Base-by-base conservation (phyloP, 768 basidiomycete species). In the Flagelloscypha sp. region DNA sequence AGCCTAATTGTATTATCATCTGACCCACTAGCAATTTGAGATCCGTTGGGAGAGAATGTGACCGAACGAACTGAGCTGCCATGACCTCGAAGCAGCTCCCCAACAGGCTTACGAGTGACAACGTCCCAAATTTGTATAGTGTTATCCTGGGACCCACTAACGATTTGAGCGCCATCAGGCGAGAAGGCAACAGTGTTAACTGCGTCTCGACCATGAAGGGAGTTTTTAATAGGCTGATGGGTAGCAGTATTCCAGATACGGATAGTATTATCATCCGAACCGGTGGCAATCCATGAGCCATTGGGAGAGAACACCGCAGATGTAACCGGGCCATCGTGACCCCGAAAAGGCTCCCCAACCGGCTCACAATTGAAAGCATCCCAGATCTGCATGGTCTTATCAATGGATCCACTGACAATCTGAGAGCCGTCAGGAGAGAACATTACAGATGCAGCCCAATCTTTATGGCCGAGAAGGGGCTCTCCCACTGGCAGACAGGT, bases 301-400 rank as follows among this genome's bases (percentile, higher is more conserved):
- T 59, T 49, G 2, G 52, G 48, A 12, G 52, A 51, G 32, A 53
- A 49, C 4, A 55, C 27, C 11, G 38, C 37, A 28, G 28, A 39
- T 8, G 58, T 36, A 16, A 44, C 36, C 1, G 11, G 6, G 19
- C n/a, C 19, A 12, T 15, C 33, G 4, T 23, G n/a, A 20, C 32
- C 43, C 18, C 16, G 27, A 12, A 52, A 33, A 17, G 43, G 47
- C 29, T 29, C 33, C 7, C n/a, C 29, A 16, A 44, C 33, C 10
- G 24, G 18, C 6, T 22, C 18, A 2, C 72, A 71, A 10, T 59
- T 61, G 17, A 49, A 45, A 7, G 69, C 51, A 46, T 74, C 70
- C 73, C 73, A 76, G 8, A 75, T 58, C 11, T 63, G 58, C 10
- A 72, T 57, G 6, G 68, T 69, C 45, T 69, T 64, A 58, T 74